phyloP scores from a whole-genome alignment of 768 basidiomycete genomes.

The Mycena vitilis region DNA sequence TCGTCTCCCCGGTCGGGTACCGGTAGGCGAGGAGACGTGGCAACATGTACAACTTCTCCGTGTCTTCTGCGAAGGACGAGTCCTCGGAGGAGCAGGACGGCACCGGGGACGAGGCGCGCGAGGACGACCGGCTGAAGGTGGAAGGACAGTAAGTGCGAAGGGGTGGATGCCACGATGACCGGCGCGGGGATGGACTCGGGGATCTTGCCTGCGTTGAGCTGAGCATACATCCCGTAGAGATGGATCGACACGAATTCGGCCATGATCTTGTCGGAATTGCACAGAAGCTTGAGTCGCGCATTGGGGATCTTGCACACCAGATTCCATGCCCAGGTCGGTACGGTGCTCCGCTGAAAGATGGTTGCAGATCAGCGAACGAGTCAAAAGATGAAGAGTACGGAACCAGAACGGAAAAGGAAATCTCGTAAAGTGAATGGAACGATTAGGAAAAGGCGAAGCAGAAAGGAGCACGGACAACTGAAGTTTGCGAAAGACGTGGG shows the following conservation, averaged over 20 bases:
- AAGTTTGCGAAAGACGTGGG: neutral
- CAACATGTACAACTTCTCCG: constrained; percentile 70
- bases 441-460: neutral
- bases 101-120: constrained; percentile 29
- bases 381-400: neutral
- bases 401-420: neutral
- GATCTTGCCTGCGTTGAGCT: constrained; percentile 69
- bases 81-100: constrained; percentile 34
- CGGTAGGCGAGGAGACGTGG: constrained; percentile 76
- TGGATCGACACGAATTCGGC: constrained; percentile 84
- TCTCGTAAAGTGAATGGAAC: neutral
- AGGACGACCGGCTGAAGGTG: constrained; percentile 27
- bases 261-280: constrained; percentile 84
- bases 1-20: constrained; percentile 59
- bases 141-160: constrained; percentile 32
- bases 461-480: constrained; percentile 1
- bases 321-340: constrained; percentile 80
- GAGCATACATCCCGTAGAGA: constrained; percentile 80
- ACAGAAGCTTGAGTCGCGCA: constrained; percentile 75
- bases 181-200: constrained; percentile 15
- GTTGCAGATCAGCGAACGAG: constrained; percentile 4
- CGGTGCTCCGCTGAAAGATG: constrained; percentile 69
- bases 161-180: constrained; percentile 27
- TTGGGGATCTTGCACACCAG: constrained; percentile 78
- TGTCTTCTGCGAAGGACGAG: constrained; percentile 49